These are phyloP conservation scores for Erythrophleum fordii DNA, from an alignment of 306 rosid genomes.

Conservation along the genomic window DNA sequence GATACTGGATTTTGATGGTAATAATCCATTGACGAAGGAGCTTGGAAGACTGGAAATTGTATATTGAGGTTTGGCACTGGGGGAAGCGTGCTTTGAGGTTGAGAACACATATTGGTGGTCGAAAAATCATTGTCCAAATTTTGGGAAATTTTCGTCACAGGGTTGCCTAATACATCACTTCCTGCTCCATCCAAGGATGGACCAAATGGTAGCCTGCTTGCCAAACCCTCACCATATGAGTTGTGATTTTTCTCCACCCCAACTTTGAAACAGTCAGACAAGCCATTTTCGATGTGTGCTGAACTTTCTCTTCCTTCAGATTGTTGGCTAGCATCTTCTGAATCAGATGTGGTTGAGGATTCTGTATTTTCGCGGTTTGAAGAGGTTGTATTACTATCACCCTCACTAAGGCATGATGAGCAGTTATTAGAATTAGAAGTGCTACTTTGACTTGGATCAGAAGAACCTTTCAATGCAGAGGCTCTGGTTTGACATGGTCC, in stretches of 20 bases:
- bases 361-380: constrained; percentile 81
- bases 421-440: constrained; percentile 72
- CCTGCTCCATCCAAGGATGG: constrained; percentile 48
- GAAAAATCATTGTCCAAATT: constrained; percentile 59
- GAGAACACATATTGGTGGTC: constrained; percentile 59
- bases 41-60: constrained; percentile 76
- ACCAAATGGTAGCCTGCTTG: constrained; percentile 41
- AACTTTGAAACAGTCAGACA: constrained; percentile 58
- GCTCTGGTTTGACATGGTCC: constrained; percentile 38
- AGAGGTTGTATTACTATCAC: constrained; percentile 75
- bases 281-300: constrained; percentile 51
- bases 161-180: constrained; percentile 48
- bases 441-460: constrained; percentile 55
- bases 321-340: constrained; percentile 84
- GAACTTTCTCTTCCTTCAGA: constrained; percentile 72
- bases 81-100: constrained; percentile 65
- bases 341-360: constrained; percentile 86
- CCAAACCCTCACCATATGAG: constrained; percentile 45
- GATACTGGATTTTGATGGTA: constrained; percentile 88
- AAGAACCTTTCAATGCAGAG: constrained; percentile 44
- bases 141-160: constrained; percentile 41
- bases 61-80: constrained; percentile 61
- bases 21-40: constrained; percentile 77
- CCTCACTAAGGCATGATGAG: constrained; percentile 89
- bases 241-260: constrained; percentile 47